Percentiles rank a stretch among this genome's conserved stretches.
These are phyloP conservation scores for Toxoplasma gondii DNA, from an alignment of 169 alveolate species.

Conservation along the genomic window DNA sequence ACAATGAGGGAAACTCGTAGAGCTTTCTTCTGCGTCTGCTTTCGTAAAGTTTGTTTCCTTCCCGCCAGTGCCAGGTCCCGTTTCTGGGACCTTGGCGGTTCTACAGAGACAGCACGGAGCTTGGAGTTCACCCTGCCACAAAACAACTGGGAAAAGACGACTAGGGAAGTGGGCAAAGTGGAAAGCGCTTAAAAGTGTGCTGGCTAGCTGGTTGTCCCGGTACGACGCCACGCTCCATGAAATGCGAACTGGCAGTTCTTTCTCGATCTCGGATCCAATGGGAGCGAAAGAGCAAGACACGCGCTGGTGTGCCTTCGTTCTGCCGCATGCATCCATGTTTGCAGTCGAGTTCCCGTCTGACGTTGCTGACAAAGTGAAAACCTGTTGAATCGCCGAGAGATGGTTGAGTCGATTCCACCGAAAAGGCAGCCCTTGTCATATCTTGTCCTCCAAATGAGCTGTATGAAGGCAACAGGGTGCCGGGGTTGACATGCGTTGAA, in stretches of 20 bases:
- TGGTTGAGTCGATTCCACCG: no score
- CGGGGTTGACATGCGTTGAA: no score
- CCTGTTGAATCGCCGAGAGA: no score
- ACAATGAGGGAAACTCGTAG: no score
- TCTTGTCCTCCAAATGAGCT: no score
- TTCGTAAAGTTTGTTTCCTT: no score
- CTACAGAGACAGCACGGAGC: constrained; percentile 31
- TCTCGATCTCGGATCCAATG: background rate
- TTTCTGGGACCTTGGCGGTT: background rate
- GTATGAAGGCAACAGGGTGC: no score
- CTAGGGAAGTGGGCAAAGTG: background rate
- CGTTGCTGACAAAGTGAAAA: no score
- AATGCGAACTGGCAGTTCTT: background rate
- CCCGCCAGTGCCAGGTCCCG: no score
- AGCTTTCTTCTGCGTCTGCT: no score
- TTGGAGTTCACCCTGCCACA: constrained; percentile 23
- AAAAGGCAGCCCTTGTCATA: no score
- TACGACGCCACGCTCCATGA: constrained; percentile 16
- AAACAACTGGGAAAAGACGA: background rate
- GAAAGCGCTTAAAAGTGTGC: background rate
- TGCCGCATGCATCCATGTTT: background rate
- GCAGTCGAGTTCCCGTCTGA: no score
- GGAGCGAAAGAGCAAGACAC: background rate
- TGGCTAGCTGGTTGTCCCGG: background rate
- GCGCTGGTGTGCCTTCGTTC: background rate